Conservation (phyloP, 306 rosid genomes). For the Aeschynomene evenia region DNA sequence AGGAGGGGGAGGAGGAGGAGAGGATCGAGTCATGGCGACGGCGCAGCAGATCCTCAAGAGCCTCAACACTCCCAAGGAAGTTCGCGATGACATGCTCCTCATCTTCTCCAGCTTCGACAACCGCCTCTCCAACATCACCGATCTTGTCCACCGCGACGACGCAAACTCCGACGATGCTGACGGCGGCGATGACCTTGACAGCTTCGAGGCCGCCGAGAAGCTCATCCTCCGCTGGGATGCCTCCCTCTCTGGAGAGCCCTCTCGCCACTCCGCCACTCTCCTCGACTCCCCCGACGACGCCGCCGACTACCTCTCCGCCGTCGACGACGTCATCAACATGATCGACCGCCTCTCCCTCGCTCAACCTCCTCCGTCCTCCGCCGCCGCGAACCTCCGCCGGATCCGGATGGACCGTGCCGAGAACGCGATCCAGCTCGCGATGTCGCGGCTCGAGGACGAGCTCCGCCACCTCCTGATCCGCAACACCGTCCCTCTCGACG, state of each 20-base stretch:
- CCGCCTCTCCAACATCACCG: slow-evolving; percentile 69
- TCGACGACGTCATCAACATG: slow-evolving; percentile 65
- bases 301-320: slow-evolving; percentile 65
- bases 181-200: slow-evolving; percentile 40
- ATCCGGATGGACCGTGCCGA: slow-evolving; percentile 69
- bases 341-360: slow-evolving; percentile 50
- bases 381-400: background rate
- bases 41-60: slow-evolving; percentile 94
- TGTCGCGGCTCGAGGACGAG: slow-evolving; percentile 90
- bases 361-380: slow-evolving; percentile 22
- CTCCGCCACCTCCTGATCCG: slow-evolving; percentile 67
- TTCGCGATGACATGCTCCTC: slow-evolving; percentile 69
- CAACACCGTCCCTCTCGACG: slow-evolving; percentile 71
- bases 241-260: slow-evolving; percentile 35
- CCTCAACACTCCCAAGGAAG: slow-evolving; percentile 83
- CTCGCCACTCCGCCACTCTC: slow-evolving; percentile 37
- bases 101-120: slow-evolving; percentile 85
- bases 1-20: slow-evolving; percentile 27
- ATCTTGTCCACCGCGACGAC: slow-evolving; percentile 48
- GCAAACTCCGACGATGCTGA: background rate
- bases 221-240: slow-evolving; percentile 66
- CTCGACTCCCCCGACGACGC: slow-evolving; percentile 55
- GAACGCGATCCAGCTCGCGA: slow-evolving; percentile 84
- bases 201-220: slow-evolving; percentile 74
- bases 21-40: slow-evolving; percentile 84